A percentile compares a stretch with the other conserved stretches of the same genome.
Conservation (phyloP, 768 basidiomycete genomes). For the Daedalea quercina region DNA sequence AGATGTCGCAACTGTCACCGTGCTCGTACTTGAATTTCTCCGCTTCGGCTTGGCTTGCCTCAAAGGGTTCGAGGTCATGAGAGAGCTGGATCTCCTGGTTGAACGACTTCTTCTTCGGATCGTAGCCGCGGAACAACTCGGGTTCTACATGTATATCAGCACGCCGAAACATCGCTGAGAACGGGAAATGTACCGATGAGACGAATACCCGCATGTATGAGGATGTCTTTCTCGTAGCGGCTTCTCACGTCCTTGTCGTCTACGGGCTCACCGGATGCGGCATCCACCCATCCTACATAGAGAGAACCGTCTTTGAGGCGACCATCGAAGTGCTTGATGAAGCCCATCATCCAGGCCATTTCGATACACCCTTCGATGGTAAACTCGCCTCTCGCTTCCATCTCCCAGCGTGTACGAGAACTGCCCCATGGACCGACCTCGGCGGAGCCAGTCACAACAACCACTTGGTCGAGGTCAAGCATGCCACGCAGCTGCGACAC, state of each 20-base stretch:
- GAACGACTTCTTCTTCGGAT: conserved; percentile 96
- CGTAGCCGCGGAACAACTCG: conserved; percentile 95
- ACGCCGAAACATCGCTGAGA: background rate
- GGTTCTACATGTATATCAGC: conserved; percentile 54
- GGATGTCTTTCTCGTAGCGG: conserved; percentile 91
- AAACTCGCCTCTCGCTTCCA: conserved; percentile 97
- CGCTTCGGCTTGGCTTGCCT: conserved; percentile 87
- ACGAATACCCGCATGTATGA: conserved; percentile 87
- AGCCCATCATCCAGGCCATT: conserved; percentile 99
- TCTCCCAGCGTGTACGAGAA: conserved; percentile 98
- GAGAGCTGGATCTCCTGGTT: conserved; percentile 95
- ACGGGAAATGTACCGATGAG: conserved; percentile 68
- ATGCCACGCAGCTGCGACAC: conserved; percentile 78
- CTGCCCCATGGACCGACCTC: conserved; percentile 99
- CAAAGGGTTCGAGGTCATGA: conserved; percentile 94
- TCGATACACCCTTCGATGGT: conserved; percentile 98
- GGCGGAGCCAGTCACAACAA: conserved; percentile 94
- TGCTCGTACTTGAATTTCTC: conserved; percentile 95
- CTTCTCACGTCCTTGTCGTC: conserved; percentile 96
- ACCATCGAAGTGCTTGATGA: conserved; percentile 98
- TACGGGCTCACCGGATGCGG: conserved; percentile 86
- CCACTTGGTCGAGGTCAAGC: conserved; percentile 92
- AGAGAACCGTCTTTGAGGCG: conserved; percentile 88
- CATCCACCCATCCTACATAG: conserved; percentile 98
- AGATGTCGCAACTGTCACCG: conserved; percentile 93